Base-by-base conservation (phyloP, 805 yeast genomes). In the Saccharomycopsis sp. region DNA sequence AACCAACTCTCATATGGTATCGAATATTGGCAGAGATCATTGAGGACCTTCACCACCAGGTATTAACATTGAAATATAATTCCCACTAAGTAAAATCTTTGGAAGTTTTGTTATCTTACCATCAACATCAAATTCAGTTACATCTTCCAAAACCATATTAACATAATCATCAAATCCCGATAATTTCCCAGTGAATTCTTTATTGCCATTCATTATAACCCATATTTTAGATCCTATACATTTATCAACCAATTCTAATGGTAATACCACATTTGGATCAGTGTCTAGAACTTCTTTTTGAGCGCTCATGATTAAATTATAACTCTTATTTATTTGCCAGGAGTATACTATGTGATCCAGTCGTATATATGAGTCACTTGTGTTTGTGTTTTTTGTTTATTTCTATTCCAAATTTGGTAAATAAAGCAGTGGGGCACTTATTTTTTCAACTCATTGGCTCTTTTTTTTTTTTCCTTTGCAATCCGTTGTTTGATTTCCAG, bases 131-230 rank as follows among this genome's bases (percentile, higher is more conserved):
- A 40, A 67, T 55, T 85, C 95, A 6, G 72, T 72, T 29, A 83
- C 97, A 55, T 89, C 81, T 54, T 84, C 85, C 42, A 93, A 70
- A 8, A 93, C 95, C 63, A 89, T 79, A 59, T 86, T 93, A 49
- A 93, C 97, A 56, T 82, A 90, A 63, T 93, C 97, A 60, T 93
- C 98, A 62, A 90, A 90, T 1, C 97, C 97, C 23, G 83, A 75
- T 41, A 93, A 68, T 3, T 79, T 85, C 1, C 98, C 98, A n/a
- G 75, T 72, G 59, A 87, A 93, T 60, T 89, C 97, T 59, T 77
- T 77, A 47, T 72, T 68, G 17, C 74, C 70, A 42, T 67, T 63
- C 59, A 72, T 71, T 42, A 86, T 70, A 21, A 88, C 85, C 74
- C 84, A 77, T 33, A 90, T 78, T 44, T 74, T 71, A 26, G 86